Evolutionary conservation across 2,329 filamentous ascomycete genomes (phyloP).

Genomic region (Calonectria hawksworthii): DNA sequence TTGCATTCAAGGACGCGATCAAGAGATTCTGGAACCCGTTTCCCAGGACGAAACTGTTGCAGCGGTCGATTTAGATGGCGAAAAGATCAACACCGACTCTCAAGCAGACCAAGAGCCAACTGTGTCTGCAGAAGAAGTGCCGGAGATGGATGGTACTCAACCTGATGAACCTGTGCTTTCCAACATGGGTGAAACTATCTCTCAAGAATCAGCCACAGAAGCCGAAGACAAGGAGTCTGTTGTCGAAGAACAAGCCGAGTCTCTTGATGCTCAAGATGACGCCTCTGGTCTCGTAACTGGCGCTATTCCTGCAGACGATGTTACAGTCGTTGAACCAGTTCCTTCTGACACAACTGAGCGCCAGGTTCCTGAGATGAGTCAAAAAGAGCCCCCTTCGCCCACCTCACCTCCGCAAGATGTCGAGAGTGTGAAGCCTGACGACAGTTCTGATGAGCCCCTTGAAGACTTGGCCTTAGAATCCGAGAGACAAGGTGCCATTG

Average conservation of each 20-base stretch:
- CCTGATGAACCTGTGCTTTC: not conserved
- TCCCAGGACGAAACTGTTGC: not conserved
- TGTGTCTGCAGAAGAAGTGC: not conserved
- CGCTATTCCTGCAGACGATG: not conserved
- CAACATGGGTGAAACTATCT: not conserved
- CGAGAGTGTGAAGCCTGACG: not conserved
- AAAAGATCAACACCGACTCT: not conserved
- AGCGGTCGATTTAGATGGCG: not conserved
- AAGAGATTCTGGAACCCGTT: not conserved
- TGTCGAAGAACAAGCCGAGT: slow-evolving; percentile 5
- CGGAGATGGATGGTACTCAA: not conserved
- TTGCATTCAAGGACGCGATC: not conserved
- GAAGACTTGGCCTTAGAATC: not conserved
- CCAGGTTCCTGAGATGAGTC: not conserved
- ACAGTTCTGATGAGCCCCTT: not conserved
- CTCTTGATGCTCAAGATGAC: slow-evolving; percentile 1
- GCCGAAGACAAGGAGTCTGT: not conserved
- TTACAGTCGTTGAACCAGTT: not conserved
- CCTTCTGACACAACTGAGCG: not conserved
- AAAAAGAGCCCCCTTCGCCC: not conserved
- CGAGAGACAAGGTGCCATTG: not conserved
- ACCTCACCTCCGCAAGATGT: not conserved
- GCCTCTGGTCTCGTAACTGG: not conserved
- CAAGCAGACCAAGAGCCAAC: not conserved
- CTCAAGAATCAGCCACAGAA: slow-evolving; percentile 1